Evolutionary conservation across 805 yeast genomes (phyloP), one percentile per base, ranked within the genome.

Genomic region (Cyberlindnera misumaiensis): DNA sequence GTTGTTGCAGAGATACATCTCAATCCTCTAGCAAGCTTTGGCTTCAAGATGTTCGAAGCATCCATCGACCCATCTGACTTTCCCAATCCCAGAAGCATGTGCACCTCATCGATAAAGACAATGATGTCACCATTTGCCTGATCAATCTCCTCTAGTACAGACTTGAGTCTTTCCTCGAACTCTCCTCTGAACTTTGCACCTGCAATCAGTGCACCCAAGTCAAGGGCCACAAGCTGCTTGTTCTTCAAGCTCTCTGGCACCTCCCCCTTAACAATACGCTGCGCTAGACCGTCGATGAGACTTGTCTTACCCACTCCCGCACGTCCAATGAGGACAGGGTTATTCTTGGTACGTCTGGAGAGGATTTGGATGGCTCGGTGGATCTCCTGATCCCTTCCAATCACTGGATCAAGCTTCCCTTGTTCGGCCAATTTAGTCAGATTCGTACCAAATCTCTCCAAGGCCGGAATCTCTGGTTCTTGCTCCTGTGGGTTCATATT

Each of bases 251-350:
- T 76, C 45, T 93, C 97, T 0, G 97, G 97, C 1, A 90, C 98
- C 56, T 89, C 95, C 11, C 90, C 90, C 40, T 83, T 77, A 8
- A 86, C 77, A 35, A 93, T 89, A 52, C 97, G 68, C 61, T 93
- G 97, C 0, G 97, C 97, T 29, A 93, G 67, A 0, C 97, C 98
- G 57, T 93, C 98, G 77, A 93, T 83, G 41, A 93, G 78, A 6
- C 97, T 94, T 0, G 97, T 93, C 60, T 90, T 90, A 65, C 98
- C 98, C 0, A 96, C 94, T 64, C 98, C 98, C 1, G 98, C 98
- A 49, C 84, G 78, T 45, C 98, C 98, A 30, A 93, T 88, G 39
- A 90, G 62, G 1, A 93, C 95, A 0, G 98, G 98, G 55, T 90
- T 90, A 59, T 93, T 93, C 62, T 90, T 90, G 1, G 97, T 88